phyloP scores from a whole-genome alignment of 163 green algal genomes.

The Smithsoniella earleae region DNA sequence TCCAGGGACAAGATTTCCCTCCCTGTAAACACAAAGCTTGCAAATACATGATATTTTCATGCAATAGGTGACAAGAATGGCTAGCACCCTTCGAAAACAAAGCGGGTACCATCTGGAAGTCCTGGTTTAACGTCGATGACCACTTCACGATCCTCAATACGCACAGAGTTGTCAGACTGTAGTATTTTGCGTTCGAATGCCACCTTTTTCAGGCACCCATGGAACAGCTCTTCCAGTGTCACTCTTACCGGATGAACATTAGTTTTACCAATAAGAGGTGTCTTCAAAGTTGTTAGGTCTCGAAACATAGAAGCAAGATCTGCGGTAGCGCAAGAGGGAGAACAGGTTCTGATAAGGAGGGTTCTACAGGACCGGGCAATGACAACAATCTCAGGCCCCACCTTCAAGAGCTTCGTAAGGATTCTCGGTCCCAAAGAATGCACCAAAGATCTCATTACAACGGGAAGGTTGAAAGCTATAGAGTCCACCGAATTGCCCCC shows the following conservation, averaged over 20 bases:
- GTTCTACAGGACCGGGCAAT: not conserved
- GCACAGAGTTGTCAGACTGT: conserved; percentile 39
- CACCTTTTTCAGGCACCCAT: conserved; percentile 60
- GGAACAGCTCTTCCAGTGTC: conserved; percentile 61
- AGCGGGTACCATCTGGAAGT: conserved; percentile 53
- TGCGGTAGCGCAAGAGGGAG: conserved; percentile 33
- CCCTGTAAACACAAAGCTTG: conserved; percentile 37
- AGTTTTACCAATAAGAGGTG: conserved; percentile 47
- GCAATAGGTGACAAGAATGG: too few species aligned
- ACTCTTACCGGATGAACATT: conserved; percentile 52
- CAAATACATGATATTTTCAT: too few species aligned
- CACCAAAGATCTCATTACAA: conserved; percentile 41
- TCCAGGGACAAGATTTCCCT: conserved; percentile 54
- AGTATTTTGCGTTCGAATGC: conserved; percentile 49
- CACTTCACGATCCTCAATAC: conserved; percentile 42
- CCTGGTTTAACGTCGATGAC: conserved; percentile 54
- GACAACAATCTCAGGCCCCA: conserved; percentile 18
- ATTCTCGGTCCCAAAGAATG: conserved; percentile 71
- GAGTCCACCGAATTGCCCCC: conserved; percentile 44
- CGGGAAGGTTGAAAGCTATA: conserved; percentile 48
- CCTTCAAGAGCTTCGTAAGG: conserved; percentile 63
- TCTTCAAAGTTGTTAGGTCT: conserved; percentile 45
- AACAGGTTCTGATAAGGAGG: not conserved
- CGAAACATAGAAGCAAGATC: conserved; percentile 48
- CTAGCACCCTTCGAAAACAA: conserved; percentile 60